Evolutionary conservation across 495 filamentous ascomycete species (phyloP), one percentile per base, ranked within the genome.

Genomic region (Xylaria acuta): DNA sequence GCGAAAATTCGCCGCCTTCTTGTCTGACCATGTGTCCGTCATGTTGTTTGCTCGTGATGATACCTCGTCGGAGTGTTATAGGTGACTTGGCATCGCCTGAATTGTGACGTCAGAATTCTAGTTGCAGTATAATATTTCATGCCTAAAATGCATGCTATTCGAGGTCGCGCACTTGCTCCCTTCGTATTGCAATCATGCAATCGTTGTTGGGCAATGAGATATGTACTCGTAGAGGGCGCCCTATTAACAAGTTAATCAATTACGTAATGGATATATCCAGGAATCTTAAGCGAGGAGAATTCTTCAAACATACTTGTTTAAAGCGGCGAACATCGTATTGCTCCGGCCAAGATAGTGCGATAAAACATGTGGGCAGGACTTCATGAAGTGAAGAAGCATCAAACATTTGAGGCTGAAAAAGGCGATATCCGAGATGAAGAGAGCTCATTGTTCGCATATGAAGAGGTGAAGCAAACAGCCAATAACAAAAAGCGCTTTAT

Each of bases 241-340:
- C 36, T 41, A 25, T 43, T 41, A 5, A 63, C 20, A 3, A 41
- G 20, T 63, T 40, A 63, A 63, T 63, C 22, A 3, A 45, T 64
- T 64, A 64, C 38, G 60, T 64, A 64, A 45, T 40, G 22, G 40
- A 64, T 64, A 9, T 64, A 47, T 18, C 12, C 3, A 18, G 60
- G 60, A 20, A 7, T n/a, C n/a, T n/a, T n/a, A n/a, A n/a, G n/a
- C n/a, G n/a, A n/a, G n/a, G n/a, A n/a, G n/a, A n/a, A n/a, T n/a
- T n/a, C n/a, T n/a, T n/a, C n/a, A n/a, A n/a, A n/a, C 38, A 36
- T n/a, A 5, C 27, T 38, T 32, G 14, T 36, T 49, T 49, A 34
- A 59, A 34, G 30, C 30, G 5, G 53, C 27, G 27, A 60, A 16
- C 11, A n/a, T 22, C 32, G 18, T 62, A 62, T 62, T 9, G 2